Evolutionary conservation across 2,329 filamentous ascomycete species (phyloP).

Genomic region (Penicillium italicum): DNA sequence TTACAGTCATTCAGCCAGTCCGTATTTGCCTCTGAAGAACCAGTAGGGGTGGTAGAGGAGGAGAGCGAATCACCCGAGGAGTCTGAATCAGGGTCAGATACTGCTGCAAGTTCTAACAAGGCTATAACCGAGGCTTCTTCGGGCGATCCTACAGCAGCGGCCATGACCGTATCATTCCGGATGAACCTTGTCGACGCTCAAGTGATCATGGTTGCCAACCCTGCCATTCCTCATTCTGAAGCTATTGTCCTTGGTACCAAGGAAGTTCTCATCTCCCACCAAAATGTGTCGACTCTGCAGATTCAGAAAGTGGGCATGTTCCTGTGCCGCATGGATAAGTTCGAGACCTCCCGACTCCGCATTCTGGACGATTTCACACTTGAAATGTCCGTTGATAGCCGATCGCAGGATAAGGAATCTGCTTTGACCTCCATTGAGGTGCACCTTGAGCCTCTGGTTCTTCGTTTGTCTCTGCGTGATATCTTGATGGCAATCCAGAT

Average conservation of each 20-base stretch:
- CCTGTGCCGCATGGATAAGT: constrained; percentile 95
- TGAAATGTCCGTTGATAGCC: constrained; percentile 79
- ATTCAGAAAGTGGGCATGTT: constrained; percentile 97
- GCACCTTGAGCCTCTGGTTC: constrained; percentile 83
- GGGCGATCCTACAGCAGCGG: constrained; percentile 39
- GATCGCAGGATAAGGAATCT: constrained; percentile 56
- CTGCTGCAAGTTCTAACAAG: constrained; percentile 26
- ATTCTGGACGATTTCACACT: constrained; percentile 97
- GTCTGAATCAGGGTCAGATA: constrained; percentile 36
- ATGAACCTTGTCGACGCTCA: constrained; percentile 95
- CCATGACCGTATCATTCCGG: constrained; percentile 78
- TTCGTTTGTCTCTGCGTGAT: constrained; percentile 87
- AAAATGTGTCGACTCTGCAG: constrained; percentile 90
- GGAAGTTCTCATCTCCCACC: constrained; percentile 86
- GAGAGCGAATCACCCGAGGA: constrained; percentile 36
- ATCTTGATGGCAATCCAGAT: constrained; percentile 93
- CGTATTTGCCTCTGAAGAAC: constrained; percentile 58
- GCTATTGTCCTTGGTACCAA: constrained; percentile 94
- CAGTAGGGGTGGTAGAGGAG: constrained; percentile 30
- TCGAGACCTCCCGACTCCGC: constrained; percentile 81
- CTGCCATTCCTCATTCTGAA: constrained; percentile 82
- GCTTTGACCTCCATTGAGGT: constrained; percentile 74
- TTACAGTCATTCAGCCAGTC: constrained; percentile 77
- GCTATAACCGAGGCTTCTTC: constrained; percentile 22
- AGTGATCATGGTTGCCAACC: constrained; percentile 93